Conservation (phyloP, 305 asterid genomes). For the Ilex paraguariensis region DNA sequence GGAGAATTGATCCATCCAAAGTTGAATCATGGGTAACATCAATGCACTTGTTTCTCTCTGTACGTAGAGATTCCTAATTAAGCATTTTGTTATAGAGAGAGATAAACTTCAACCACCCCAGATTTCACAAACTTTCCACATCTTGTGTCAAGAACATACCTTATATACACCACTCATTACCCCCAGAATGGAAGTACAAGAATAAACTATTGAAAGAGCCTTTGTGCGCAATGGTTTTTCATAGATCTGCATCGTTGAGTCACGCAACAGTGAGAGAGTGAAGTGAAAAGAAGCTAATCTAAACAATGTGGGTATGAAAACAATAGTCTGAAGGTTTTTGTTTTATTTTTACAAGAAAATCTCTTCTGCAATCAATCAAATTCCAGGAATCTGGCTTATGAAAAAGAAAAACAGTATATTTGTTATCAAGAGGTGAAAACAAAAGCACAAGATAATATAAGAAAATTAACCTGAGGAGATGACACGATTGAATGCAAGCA, state of each 20-base stretch:
- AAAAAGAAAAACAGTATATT: no score
- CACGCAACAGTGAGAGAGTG: no score
- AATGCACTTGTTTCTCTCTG: slow-evolving; percentile 71
- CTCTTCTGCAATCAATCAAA: no score
- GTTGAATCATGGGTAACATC: slow-evolving; percentile 79
- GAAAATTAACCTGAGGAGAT: slow-evolving; percentile 71
- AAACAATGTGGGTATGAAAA: neutral
- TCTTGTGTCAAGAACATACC: slow-evolving; percentile 36
- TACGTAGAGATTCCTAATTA: slow-evolving; percentile 17
- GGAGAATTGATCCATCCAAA: slow-evolving; percentile 84
- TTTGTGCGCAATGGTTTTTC: slow-evolving; percentile 67
- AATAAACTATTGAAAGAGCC: slow-evolving; percentile 78
- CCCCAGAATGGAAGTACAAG: slow-evolving; percentile 81
- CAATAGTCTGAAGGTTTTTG: slow-evolving; percentile 1
- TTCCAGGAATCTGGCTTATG: no score
- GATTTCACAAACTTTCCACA: slow-evolving; percentile 7
- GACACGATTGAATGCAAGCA: slow-evolving; percentile 73
- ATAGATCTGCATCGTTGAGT: slow-evolving; percentile 39
- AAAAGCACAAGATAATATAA: slow-evolving; percentile 16
- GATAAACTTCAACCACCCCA: slow-evolving; percentile 8
- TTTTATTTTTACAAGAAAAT: no score
- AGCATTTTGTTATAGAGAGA: no score
- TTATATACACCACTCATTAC: slow-evolving; percentile 82
- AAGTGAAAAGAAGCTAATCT: slow-evolving; percentile 1
- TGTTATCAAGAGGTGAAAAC: neutral